Evolutionary conservation across 2,329 filamentous ascomycete species (phyloP).

Genomic region (Scedosporium aurantiacum): DNA sequence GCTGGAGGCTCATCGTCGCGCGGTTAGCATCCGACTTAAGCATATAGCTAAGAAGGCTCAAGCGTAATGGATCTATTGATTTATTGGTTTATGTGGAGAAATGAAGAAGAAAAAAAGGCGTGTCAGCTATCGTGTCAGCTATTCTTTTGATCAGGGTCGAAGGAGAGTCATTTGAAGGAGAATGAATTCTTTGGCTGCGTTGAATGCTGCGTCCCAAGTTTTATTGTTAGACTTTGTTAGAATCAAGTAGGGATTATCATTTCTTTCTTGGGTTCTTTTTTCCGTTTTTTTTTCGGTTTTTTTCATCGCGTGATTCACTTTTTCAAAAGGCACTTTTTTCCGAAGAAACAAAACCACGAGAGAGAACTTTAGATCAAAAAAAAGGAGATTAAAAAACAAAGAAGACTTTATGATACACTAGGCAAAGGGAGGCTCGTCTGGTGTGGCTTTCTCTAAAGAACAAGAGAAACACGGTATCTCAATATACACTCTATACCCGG

Average conservation of each 20-base stretch:
- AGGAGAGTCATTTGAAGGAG: slow-evolving; percentile 2
- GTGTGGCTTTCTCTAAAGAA: slow-evolving; percentile 1
- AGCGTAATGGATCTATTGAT: background rate
- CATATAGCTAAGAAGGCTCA: slow-evolving; percentile 24
- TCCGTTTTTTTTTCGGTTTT: too few species aligned
- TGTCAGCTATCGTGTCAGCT: background rate
- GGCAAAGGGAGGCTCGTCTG: background rate
- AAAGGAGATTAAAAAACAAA: background rate
- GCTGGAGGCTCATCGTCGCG: slow-evolving; percentile 82
- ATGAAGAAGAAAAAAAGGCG: background rate
- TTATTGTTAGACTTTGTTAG: slow-evolving; percentile 8
- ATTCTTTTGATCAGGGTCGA: background rate
- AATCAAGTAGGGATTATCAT: background rate
- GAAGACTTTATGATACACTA: slow-evolving; percentile 1
- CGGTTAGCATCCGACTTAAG: slow-evolving; percentile 71
- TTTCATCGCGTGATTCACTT: too few species aligned
- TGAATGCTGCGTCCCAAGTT: background rate
- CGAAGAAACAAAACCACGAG: background rate
- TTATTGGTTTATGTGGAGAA: slow-evolving; percentile 6
- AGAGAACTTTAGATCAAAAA: slow-evolving; percentile 2
- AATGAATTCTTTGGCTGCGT: too few species aligned
- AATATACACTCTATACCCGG: slow-evolving; percentile 1
- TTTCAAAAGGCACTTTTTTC: background rate
- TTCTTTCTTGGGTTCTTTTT: too few species aligned
- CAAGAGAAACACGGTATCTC: background rate